Base-by-base conservation (phyloP, 768 basidiomycete species). In the Mycena indigotica region DNA sequence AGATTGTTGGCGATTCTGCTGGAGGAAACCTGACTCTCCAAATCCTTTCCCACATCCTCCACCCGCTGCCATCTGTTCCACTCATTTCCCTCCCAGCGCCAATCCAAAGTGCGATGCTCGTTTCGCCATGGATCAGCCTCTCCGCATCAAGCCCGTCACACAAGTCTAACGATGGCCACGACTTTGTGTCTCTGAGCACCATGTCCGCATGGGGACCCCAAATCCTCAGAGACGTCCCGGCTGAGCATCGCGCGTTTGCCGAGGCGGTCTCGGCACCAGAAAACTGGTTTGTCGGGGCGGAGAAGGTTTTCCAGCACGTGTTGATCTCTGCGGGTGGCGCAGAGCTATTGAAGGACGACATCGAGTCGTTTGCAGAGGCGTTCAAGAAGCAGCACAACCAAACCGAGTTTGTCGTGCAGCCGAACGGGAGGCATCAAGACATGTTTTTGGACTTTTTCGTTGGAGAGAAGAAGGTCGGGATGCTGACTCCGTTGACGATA, bases 1-100 rank as follows among this genome's bases (percentile, higher is more conserved):
- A 72, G 30, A 57, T 77, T 15, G 70, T 67, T 8, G 73, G 74
- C n/a, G 76, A 77, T 59, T 77, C 76, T 6, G 77, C 77, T 6
- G 77, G 77, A 5, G 75, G 63, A 0, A 71, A 72, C 46, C 66
- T 77, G 28, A 60, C 72, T 39, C 61, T 75, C 26, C 72, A 73
- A 56, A 53, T 75, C 28, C 46, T 77, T 38, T 72, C 72, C 2
- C 74, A 77, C 50, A 58, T 73, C 23, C 63, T 76, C 3, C 76
- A 75, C 48, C 76, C 77, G 4, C 45, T 75, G 12, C 58, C 65
- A 2, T 58, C 55, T 32, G 56, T 75, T 5, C 67, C 70, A 3
- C 63, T 54, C 26, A 40, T 75, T 21, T 45, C 60, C 2, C 61
- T 73, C 19, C 45, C 59, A 17, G 49, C 56, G 10, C 67, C 70